Evolutionary conservation across 2,329 filamentous ascomycete genomes (phyloP), one percentile per base, ranked within the genome.

Genomic region (Neonectria coccinea): DNA sequence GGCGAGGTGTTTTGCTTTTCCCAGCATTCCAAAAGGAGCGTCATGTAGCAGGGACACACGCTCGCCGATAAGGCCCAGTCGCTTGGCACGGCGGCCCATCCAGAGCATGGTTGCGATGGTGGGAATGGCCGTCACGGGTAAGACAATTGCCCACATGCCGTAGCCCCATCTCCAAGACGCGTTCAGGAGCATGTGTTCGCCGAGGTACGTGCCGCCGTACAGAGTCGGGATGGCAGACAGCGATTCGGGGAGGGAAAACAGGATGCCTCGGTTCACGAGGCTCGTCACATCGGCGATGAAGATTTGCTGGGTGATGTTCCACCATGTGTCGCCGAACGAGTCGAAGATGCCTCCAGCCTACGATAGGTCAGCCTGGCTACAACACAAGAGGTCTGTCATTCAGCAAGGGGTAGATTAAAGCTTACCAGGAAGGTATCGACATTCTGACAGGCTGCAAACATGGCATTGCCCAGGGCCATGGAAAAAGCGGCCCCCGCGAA

Each of bases 261-360:
- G 41, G 1, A 70, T 66, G 8, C 67, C 68, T 12, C 68, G 51
- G 16, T 70, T 70, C 2, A 70, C 68, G 2, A 70, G 65, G 29
- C 62, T 59, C 0, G 68, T 70, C 0, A 70, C 62, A 7, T 70
- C 68, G 0, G 68, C 68, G n/a, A 70, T 58, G 25, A 70, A 70
- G 6, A 70, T 69, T 12, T 70, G 68, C 4, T 70, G 68, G 0
- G 67, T 55, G 1, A 70, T 70, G 42, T 70, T 70, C 67, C 67
- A 70, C 16, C 67, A 66, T 1, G 67, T 59, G 29, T 70, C 67
- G 0, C 68, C 68, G 0, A 70, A 57, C 0, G 64, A 65, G 25
- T 70, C 68, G 2, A 70, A 70, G 1, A 70, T 70, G 6, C 67
- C 66, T 12, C 67, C 68, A 5, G 68, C 67, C 67, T 69, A 0